Evolutionary conservation across 306 rosid species (phyloP).

Genomic region (Geum urbanum): DNA sequence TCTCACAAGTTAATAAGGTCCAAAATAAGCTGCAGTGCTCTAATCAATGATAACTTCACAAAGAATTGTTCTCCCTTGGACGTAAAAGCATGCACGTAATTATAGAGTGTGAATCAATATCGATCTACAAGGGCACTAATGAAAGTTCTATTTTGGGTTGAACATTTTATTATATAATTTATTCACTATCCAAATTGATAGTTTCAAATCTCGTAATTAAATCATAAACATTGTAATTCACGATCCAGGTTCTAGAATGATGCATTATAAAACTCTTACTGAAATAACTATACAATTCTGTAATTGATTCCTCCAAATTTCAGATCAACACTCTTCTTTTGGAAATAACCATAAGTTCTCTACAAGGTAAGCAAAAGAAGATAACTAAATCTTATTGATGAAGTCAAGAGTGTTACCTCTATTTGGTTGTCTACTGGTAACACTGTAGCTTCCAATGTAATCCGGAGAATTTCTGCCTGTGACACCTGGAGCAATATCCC

Average conservation of each 20-base stretch:
- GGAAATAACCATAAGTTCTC: constrained; percentile 18
- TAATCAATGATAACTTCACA: not conserved
- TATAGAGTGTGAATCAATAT: not conserved
- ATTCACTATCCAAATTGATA: constrained; percentile 13
- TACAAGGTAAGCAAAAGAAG: constrained; percentile 4
- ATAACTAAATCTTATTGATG: constrained; percentile 6
- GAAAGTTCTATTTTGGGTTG: not conserved
- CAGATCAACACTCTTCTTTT: constrained; percentile 12
- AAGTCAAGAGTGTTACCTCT: constrained; percentile 61
- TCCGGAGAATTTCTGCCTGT: constrained; percentile 59
- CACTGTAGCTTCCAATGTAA: constrained; percentile 66
- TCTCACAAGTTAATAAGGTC: not conserved
- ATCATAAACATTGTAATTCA: too few relatives aligned
- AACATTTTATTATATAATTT: constrained; percentile 19
- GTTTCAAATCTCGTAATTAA: not conserved
- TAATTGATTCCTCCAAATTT: constrained; percentile 15
- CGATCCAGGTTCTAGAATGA: too few relatives aligned
- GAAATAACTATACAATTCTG: constrained; percentile 4
- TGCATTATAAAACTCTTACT: too few relatives aligned
- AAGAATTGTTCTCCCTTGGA: not conserved
- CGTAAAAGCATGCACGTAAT: not conserved
- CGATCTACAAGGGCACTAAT: not conserved
- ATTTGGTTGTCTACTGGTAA: constrained; percentile 71
- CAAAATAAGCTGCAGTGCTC: not conserved
- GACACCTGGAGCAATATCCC: constrained; percentile 58